phyloP scores from a whole-genome alignment of 495 filamentous ascomycete genomes.

The Xylaria telfairii region DNA sequence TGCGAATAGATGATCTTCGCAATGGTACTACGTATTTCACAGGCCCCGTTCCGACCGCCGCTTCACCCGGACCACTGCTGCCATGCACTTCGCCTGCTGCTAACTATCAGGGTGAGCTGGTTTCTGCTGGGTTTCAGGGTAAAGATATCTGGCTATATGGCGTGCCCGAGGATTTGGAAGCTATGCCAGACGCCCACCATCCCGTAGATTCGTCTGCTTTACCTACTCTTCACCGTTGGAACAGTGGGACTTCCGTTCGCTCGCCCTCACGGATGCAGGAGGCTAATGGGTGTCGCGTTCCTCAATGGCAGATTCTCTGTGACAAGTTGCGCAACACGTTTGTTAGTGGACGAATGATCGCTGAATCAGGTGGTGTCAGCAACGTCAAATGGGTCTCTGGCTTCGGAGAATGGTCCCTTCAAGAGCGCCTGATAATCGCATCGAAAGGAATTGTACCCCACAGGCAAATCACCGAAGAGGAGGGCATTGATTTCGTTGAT shows the following conservation, averaged over 20 bases:
- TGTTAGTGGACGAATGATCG: slow-evolving; percentile 63
- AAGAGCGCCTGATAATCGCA: slow-evolving; percentile 72
- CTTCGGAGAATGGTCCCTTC: slow-evolving; percentile 48
- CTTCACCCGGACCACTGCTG: slow-evolving; percentile 53
- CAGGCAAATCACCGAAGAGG: slow-evolving; percentile 66
- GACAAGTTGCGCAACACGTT: slow-evolving; percentile 70
- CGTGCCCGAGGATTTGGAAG: slow-evolving; percentile 74
- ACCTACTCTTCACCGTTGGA: slow-evolving; percentile 43
- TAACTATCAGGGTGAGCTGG: slow-evolving; percentile 71
- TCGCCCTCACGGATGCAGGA: slow-evolving; percentile 45
- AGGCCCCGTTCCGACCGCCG: slow-evolving; percentile 62
- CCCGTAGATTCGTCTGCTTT: slow-evolving; percentile 37
- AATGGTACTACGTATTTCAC: slow-evolving; percentile 84
- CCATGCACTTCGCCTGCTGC: slow-evolving; percentile 74
- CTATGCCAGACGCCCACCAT: slow-evolving; percentile 46
- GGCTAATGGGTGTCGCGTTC: slow-evolving; percentile 48
- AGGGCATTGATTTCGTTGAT: slow-evolving; percentile 78
- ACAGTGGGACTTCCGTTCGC: slow-evolving; percentile 48
- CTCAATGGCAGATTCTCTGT: slow-evolving; percentile 73
- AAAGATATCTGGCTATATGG: slow-evolving; percentile 83
- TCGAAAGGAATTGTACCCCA: slow-evolving; percentile 75
- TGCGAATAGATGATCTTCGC: slow-evolving; percentile 73
- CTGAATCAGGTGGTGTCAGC: slow-evolving; percentile 61
- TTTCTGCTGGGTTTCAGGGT: slow-evolving; percentile 75
- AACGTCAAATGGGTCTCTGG: slow-evolving; percentile 68